phyloP scores from a whole-genome alignment of 1,284 basidiomycete genomes.

The Rhodotorula glutinis region DNA sequence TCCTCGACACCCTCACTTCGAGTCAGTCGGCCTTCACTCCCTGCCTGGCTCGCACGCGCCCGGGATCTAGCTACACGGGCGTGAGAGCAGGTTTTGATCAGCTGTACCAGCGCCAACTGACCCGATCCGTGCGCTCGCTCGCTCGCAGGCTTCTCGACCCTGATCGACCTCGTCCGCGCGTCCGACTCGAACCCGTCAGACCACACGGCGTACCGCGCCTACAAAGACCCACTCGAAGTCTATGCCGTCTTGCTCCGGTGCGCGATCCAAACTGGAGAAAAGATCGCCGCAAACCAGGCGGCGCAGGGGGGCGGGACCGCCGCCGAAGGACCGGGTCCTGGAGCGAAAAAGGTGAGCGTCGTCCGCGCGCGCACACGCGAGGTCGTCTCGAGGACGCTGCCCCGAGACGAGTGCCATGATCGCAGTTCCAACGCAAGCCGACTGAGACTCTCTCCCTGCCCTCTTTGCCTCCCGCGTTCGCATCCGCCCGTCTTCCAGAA shows the following conservation, averaged over 20 bases:
- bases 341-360: slow-evolving; percentile 50
- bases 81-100: too few relatives aligned
- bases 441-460: too few relatives aligned
- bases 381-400: too few relatives aligned
- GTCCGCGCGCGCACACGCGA: too few relatives aligned
- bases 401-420: too few relatives aligned
- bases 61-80: too few relatives aligned
- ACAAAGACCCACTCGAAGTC: slow-evolving; percentile 74
- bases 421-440: too few relatives aligned
- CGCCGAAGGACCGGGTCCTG: slow-evolving; percentile 56
- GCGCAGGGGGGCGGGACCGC: background rate
- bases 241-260: slow-evolving; percentile 83
- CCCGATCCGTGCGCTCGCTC: background rate
- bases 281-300: slow-evolving; percentile 58
- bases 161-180: slow-evolving; percentile 64
- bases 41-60: too few relatives aligned
- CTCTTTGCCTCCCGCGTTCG: too few relatives aligned
- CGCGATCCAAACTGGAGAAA: slow-evolving; percentile 75
- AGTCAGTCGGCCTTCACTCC: slow-evolving; percentile 11
- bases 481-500: slow-evolving; percentile 25
- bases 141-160: slow-evolving; percentile 58
- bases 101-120: too few relatives aligned
- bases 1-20: slow-evolving; percentile 66
- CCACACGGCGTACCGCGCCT: slow-evolving; percentile 63
- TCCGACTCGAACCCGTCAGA: slow-evolving; percentile 64